Conservation (phyloP, 75 land plant genomes). For the Adiantum capillusveneris region DNA sequence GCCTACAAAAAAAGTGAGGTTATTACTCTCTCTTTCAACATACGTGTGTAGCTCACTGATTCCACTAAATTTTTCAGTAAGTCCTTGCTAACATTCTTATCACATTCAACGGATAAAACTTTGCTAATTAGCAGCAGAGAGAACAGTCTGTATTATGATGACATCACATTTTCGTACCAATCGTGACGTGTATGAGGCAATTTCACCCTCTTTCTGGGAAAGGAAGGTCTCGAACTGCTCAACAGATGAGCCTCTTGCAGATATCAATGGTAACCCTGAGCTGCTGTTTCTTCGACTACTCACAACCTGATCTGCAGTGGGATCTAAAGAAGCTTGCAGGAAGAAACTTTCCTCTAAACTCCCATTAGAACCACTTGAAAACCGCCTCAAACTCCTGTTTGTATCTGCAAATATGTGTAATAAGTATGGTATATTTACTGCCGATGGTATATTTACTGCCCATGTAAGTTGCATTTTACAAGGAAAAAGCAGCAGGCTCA, state of each 20-base stretch:
- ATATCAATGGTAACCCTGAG: slow-evolving; percentile 42
- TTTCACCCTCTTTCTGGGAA: slow-evolving; percentile 94
- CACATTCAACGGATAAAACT: no score
- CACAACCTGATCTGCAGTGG: slow-evolving; percentile 39
- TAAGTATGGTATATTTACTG: neutral
- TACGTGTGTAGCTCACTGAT: no score
- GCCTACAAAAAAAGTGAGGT: slow-evolving; percentile 36
- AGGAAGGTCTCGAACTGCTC: slow-evolving; percentile 62
- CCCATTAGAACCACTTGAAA: slow-evolving; percentile 60
- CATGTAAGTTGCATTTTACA: no score
- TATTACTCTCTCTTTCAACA: no score
- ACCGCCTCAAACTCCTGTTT: slow-evolving; percentile 32
- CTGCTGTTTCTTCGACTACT: slow-evolving; percentile 41
- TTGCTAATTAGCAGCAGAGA: no score
- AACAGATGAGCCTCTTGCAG: slow-evolving; percentile 49
- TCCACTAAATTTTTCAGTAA: no score
- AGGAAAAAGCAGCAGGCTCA: no score
- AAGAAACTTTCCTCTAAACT: slow-evolving; percentile 80
- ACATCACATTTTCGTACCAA: slow-evolving; percentile 82
- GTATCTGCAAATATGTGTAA: slow-evolving; percentile 22
- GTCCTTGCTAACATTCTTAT: no score
- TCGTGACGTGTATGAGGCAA: slow-evolving; percentile 82
- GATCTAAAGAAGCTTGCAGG: slow-evolving; percentile 86
- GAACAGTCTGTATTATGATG: no score
- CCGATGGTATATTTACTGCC: neutral